These are phyloP conservation scores for Ceratocystis smalleyi DNA, from an alignment of 2,329 filamentous ascomycete species.

Conservation along the genomic window DNA sequence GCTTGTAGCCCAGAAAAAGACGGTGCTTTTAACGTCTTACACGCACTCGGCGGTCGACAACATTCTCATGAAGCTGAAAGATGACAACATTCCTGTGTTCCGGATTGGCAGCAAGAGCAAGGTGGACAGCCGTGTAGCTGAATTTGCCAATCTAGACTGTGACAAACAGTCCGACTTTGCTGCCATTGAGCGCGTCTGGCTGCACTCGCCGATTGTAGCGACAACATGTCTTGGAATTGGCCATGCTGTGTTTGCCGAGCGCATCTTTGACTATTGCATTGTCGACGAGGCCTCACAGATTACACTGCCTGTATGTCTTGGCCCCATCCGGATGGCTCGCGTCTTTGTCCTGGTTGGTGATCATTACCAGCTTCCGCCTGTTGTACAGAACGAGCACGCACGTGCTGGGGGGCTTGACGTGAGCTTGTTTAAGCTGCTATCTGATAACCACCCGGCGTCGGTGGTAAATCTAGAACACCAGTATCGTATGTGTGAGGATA, in stretches of 20 bases:
- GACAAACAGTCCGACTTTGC: slow-evolving; percentile 62
- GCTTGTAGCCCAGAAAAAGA: slow-evolving; percentile 76
- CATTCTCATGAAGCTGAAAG: slow-evolving; percentile 78
- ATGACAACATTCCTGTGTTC: slow-evolving; percentile 62
- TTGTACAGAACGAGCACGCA: slow-evolving; percentile 85
- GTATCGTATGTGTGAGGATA: slow-evolving; percentile 95
- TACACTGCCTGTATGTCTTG: slow-evolving; percentile 83
- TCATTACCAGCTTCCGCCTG: slow-evolving; percentile 85
- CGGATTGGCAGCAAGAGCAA: slow-evolving; percentile 76
- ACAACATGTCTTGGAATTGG: slow-evolving; percentile 89
- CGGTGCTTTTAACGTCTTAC: slow-evolving; percentile 83
- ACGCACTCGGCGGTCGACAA: slow-evolving; percentile 98
- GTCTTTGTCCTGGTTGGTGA: slow-evolving; percentile 94
- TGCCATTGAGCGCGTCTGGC: slow-evolving; percentile 70
- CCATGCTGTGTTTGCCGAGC: slow-evolving; percentile 73
- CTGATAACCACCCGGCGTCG: slow-evolving; percentile 70
- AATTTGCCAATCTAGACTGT: slow-evolving; percentile 67
- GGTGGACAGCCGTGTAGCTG: slow-evolving; percentile 71
- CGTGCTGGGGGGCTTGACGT: slow-evolving; percentile 75
- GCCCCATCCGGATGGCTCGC: slow-evolving; percentile 79
- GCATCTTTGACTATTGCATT: slow-evolving; percentile 93
- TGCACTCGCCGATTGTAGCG: slow-evolving; percentile 74
- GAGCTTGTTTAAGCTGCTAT: slow-evolving; percentile 84
- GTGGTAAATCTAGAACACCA: slow-evolving; percentile 90
- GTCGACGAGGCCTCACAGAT: slow-evolving; percentile 97